phyloP scores from a whole-genome alignment of 2,329 filamentous ascomycete species.

The Alternaria dauci region DNA sequence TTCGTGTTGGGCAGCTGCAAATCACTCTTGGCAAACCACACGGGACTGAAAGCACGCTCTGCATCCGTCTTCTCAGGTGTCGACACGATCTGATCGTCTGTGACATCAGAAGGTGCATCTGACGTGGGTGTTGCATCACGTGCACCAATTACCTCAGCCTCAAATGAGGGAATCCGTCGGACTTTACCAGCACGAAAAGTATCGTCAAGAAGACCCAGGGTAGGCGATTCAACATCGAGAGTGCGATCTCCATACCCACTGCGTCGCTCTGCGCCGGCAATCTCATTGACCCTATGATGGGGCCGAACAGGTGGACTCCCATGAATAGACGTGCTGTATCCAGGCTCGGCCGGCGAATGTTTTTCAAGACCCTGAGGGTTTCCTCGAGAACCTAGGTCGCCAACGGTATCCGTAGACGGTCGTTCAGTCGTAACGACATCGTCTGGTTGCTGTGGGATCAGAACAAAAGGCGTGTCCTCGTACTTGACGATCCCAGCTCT shows the following conservation, averaged over 20 bases:
- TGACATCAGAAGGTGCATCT: slow-evolving; percentile 14
- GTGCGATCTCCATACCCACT: not conserved
- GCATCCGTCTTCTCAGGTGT: slow-evolving; percentile 3
- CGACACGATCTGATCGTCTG: slow-evolving; percentile 15
- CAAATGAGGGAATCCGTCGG: slow-evolving; percentile 13
- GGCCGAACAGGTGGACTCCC: not conserved
- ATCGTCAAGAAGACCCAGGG: not conserved
- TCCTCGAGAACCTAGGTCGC: not conserved
- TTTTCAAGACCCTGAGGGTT: not conserved
- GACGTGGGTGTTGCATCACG: slow-evolving; percentile 41
- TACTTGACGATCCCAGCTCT: not conserved
- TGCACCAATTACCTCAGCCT: slow-evolving; percentile 15
- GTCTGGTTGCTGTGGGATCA: not conserved
- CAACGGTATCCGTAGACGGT: not conserved
- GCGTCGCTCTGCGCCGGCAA: not conserved
- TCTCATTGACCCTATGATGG: not conserved
- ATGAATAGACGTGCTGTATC: not conserved
- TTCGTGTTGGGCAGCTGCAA: slow-evolving; percentile 16
- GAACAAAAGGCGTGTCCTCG: slow-evolving; percentile 2
- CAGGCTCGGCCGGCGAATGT: not conserved
- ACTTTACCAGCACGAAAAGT: not conserved
- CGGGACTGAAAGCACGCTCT: slow-evolving; percentile 8
- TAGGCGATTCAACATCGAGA: not conserved
- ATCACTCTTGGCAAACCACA: slow-evolving; percentile 23
- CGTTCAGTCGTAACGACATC: not conserved